Evolutionary conservation across 441 rosid genomes (phyloP).

Genomic region (Syzygium syzygioides): DNA sequence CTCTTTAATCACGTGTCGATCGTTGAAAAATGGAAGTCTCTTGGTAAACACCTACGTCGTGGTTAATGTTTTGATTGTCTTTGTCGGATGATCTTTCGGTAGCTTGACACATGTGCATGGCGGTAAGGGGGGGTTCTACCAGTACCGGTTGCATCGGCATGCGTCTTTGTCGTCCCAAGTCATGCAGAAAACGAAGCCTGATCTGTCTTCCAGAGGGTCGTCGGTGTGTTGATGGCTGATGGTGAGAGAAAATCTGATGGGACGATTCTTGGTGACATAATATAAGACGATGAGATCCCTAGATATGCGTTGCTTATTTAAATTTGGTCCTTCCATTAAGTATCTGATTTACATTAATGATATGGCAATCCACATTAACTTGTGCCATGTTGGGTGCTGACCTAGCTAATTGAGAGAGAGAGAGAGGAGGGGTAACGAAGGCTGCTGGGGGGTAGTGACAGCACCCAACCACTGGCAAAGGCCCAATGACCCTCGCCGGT

Average conservation of each 20-base stretch:
- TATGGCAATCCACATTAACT: background rate
- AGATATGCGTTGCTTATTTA: too few relatives aligned
- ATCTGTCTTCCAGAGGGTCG: too few relatives aligned
- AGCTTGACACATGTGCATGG: background rate
- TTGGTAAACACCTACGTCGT: background rate
- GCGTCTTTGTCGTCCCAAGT: background rate
- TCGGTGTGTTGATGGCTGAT: too few relatives aligned
- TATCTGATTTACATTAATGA: background rate
- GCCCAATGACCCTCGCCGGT: background rate
- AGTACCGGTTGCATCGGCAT: background rate
- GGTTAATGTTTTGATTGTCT: background rate
- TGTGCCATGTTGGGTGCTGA: background rate
- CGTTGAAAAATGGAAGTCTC: background rate
- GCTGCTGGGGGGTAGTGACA: background rate
- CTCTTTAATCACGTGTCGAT: background rate
- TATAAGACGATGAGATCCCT: background rate
- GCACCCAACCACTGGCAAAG: background rate
- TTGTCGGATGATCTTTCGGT: background rate
- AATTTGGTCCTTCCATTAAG: too few relatives aligned
- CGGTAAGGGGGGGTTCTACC: background rate
- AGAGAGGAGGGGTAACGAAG: background rate
- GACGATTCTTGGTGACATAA: too few relatives aligned
- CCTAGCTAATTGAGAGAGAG: background rate
- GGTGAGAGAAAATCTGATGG: too few relatives aligned
- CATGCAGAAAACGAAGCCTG: background rate